Base-by-base conservation (phyloP, 306 rosid genomes). In the Psophocarpus tetragonolobus region DNA sequence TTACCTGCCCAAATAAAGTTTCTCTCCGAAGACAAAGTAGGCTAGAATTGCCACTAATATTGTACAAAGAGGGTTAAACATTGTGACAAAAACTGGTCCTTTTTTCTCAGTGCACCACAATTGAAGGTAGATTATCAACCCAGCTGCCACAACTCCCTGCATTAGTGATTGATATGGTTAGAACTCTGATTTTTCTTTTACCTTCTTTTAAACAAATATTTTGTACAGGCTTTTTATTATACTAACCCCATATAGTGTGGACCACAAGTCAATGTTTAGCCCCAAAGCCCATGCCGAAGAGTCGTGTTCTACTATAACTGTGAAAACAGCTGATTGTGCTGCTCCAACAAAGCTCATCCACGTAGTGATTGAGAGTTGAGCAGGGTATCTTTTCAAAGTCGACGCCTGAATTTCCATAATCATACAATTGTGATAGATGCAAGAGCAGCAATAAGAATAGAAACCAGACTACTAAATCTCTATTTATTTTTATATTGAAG, bases 61-160 rank as follows among this genome's bases (percentile, higher is more conserved):
- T 1, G 96, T 81, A 39, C 68, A 57, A 71, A 92, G 83, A 6
- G 97, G 97, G 73, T 78, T 88, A 73, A 91, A 86, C 88, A 95
- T 67, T 5, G 97, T 91, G 54, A 92, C 94, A 75, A 92, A 95
- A 72, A 95, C 97, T 14, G 97, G 97, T 4, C 99, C 97, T 68
- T 81, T 89, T 71, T 84, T 71, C 74, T 86, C 88, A 30, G 88
- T 92, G 82, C 96, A 90, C 96, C 91, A 91, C 3, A 95, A 86
- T 80, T 88, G 96, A 72, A 92, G 54, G 83, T 84, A 92, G 42
- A 80, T 33, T 20, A 88, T 51, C 51, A 88, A 10, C 39, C 90
- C 92, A 26, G 91, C 83, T 67, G 68, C 72, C 10, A 89, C 84
- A 36, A 92, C 76, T 75, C 97, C 97, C 97, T 95, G 91, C 44